Conservation (phyloP, 1,139 yeast species). For the Magnusiomyces starmeri region DNA sequence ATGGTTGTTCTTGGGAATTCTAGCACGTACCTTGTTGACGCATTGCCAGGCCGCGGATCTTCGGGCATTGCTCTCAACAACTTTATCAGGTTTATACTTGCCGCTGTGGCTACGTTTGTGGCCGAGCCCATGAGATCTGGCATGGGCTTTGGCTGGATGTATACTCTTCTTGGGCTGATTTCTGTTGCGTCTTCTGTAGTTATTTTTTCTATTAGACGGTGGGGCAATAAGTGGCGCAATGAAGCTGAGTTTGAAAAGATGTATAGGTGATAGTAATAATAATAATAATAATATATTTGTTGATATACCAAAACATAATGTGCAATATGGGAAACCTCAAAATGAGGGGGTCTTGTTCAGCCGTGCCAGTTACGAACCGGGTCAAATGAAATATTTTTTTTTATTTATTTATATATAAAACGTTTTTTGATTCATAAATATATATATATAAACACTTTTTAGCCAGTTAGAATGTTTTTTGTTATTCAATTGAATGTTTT, state of each 20-base stretch:
- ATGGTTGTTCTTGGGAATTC: constrained; percentile 82
- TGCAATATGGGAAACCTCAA: no score
- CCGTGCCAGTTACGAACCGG: no score
- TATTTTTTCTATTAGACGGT: constrained; percentile 45
- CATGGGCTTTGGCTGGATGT: constrained; percentile 65
- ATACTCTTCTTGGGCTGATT: constrained; percentile 51
- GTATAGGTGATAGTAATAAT: constrained; percentile 15
- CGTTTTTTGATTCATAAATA: no score
- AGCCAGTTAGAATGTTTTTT: no score
- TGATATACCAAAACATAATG: no score
- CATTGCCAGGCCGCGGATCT: constrained; percentile 82
- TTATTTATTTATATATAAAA: no score
- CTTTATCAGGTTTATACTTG: constrained; percentile 62
- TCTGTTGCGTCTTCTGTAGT: constrained; percentile 38
- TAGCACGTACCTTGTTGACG: constrained; percentile 74
- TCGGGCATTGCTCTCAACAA: constrained; percentile 84
- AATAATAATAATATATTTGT: no score
- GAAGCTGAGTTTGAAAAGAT: constrained; percentile 49
- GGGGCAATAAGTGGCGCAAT: constrained; percentile 60
- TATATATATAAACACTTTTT: no score
- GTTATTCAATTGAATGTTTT: no score
- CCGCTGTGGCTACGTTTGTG: constrained; percentile 69
- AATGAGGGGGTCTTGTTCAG: no score
- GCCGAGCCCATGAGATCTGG: constrained; percentile 57
- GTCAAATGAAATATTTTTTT: no score